These are phyloP conservation scores for Aspergillus saccharolyticus DNA, from an alignment of 495 filamentous ascomycete genomes.

Conservation along the genomic window DNA sequence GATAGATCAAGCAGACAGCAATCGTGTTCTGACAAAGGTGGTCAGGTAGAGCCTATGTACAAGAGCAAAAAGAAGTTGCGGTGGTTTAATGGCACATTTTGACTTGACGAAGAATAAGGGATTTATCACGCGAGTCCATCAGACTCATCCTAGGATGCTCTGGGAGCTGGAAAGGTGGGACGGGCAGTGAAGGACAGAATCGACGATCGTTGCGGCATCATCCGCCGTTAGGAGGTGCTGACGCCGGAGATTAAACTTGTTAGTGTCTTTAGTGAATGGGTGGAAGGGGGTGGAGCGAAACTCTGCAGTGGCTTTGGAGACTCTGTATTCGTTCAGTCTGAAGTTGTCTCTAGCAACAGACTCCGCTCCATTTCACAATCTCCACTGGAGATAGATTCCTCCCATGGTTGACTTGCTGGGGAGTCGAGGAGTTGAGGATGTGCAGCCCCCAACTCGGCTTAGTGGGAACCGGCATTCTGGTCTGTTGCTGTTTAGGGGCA, in stretches of 20 bases:
- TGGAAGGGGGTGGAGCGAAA: background rate
- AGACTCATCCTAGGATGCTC: background rate
- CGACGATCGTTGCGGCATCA: conserved; percentile 15
- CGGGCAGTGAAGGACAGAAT: background rate
- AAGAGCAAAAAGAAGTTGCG: background rate
- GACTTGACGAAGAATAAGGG: too few species aligned
- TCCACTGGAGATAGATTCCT: background rate
- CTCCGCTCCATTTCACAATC: background rate
- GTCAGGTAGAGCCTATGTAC: background rate
- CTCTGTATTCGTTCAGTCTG: background rate
- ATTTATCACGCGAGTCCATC: background rate
- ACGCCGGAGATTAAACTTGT: conserved; percentile 4
- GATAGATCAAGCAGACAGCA: background rate
- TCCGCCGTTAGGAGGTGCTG: conserved; percentile 5
- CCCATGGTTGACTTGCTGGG: background rate
- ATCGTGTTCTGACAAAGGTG: too few species aligned
- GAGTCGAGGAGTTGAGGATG: background rate
- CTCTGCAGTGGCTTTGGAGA: background rate
- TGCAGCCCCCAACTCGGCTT: background rate
- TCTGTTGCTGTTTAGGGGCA: background rate
- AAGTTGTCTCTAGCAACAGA: background rate
- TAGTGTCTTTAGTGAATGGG: too few species aligned
- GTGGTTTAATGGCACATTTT: too few species aligned
- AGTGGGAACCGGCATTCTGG: background rate
- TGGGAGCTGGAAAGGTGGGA: conserved; percentile 2